These are phyloP conservation scores for Ballota nigra DNA, from an alignment of 257 asterid species.

Conservation along the genomic window DNA sequence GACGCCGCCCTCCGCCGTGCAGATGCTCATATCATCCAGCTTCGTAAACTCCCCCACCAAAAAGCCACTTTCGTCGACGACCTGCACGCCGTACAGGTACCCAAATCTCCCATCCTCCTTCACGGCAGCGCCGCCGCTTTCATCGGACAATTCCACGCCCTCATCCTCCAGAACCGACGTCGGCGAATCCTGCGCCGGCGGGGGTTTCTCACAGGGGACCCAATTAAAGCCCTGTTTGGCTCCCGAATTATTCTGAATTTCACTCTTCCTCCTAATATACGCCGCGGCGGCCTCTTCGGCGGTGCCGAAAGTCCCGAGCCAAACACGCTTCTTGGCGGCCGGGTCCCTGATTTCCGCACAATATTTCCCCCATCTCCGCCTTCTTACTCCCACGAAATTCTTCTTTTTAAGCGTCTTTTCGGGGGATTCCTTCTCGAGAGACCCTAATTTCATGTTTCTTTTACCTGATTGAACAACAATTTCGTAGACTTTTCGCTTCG, in stretches of 20 bases:
- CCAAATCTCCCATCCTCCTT: conserved; percentile 21
- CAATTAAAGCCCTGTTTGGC: conserved; percentile 17
- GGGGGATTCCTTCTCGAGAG: not conserved
- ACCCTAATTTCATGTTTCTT: not conserved
- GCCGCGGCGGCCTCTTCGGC: conserved; percentile 45
- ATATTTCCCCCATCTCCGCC: conserved; percentile 35
- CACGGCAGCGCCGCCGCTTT: conserved; percentile 21
- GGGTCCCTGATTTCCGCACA: conserved; percentile 44
- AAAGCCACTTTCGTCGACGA: conserved; percentile 33
- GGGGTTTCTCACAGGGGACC: conserved; percentile 10
- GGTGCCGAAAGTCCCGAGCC: conserved; percentile 43
- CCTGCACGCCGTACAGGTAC: conserved; percentile 25
- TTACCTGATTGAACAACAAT: conserved; percentile 15
- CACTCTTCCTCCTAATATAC: conserved; percentile 27
- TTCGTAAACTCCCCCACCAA: conserved; percentile 38
- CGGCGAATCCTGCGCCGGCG: conserved; percentile 24
- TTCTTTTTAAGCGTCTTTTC: not conserved
- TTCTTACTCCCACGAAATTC: conserved; percentile 30
- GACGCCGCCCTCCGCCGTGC: conserved; percentile 23
- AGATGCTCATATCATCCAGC: conserved; percentile 39
- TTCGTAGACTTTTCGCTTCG: conserved; percentile 39
- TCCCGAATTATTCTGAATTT: conserved; percentile 21
- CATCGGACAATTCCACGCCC: conserved; percentile 20
- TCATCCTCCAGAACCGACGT: conserved; percentile 26
- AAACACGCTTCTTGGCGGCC: conserved; percentile 28